Percentiles rank a stretch among this genome's conserved stretches.
Evolutionary conservation across 176 grass and related monocot genomes (phyloP).

Genomic region (Pontederia paniculata): DNA sequence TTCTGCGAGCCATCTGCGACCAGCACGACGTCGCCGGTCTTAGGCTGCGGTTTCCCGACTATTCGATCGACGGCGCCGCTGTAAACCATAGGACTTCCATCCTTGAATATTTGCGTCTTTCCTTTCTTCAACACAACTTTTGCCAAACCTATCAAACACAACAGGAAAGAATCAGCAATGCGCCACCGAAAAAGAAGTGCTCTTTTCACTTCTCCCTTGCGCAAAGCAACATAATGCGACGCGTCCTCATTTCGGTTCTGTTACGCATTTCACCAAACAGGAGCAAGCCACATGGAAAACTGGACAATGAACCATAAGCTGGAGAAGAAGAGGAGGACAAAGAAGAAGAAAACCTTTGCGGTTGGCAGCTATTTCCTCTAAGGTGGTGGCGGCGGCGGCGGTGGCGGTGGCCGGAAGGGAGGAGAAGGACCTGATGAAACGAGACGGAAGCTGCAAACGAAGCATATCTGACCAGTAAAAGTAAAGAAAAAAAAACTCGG

Average conservation of each 20-base stretch:
- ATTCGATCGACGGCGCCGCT: constrained; percentile 81
- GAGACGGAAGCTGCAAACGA: not conserved
- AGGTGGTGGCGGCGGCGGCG: constrained; percentile 12
- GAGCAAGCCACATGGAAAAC: not conserved
- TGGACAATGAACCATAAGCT: not conserved
- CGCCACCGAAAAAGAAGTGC: not conserved
- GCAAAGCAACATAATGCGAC: not conserved
- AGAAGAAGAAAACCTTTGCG: constrained; percentile 47
- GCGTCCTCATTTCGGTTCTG: not conserved
- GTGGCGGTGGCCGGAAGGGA: constrained; percentile 16
- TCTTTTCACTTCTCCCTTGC: not conserved
- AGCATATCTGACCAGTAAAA: too few relatives aligned
- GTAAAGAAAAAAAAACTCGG: too few relatives aligned
- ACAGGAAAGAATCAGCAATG: not conserved
- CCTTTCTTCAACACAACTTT: constrained; percentile 92
- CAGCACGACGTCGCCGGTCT: constrained; percentile 77
- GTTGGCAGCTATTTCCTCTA: constrained; percentile 63
- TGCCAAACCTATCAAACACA: constrained; percentile 46
- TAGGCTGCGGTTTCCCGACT: constrained; percentile 53
- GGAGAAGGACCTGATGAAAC: constrained; percentile 21
- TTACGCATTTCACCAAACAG: not conserved
- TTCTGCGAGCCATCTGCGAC: constrained; percentile 77
- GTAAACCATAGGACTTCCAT: constrained; percentile 93
- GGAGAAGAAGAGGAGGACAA: not conserved
- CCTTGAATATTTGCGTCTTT: constrained; percentile 75